Evolutionary conservation across 208 protist genomes (phyloP), one percentile per base, ranked within the genome.

Genomic region (Herpetomonas tarakana): DNA sequence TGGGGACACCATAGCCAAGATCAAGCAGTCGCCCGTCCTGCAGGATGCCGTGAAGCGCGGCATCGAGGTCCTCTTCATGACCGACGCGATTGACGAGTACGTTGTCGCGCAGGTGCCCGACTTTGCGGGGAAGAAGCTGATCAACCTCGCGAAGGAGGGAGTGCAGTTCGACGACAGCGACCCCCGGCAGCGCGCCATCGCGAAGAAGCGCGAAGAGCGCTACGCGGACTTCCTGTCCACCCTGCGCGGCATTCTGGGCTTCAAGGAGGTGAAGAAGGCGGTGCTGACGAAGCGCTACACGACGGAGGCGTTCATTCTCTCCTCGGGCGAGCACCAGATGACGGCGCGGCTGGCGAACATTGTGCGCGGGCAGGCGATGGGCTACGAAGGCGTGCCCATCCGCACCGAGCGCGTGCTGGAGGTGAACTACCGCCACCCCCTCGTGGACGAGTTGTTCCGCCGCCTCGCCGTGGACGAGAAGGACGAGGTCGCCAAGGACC

Each of bases 41-140:
- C 73, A 96, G 76, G 89, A 97, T 52, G 86, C 92, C 18, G 14
- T 80, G 41, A 55, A 70, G 41, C 91, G 88, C 58, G 89, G 73
- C 44, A 61, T 97, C 3, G 93, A 98, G 71, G 93, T 98, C n/a
- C 57, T 98, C 16, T 97, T 81, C 65, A 93, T 99, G 88, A 93
- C 78, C 19, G 98, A 99, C 22, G 85, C 98, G 21, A 97, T 99
- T 50, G 98, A 99, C 74, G 98, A 99, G 83, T 99, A 99, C 68
- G 72, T 96, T 18, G 71, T 99, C 16, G 67, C 68, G 52, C 83
- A 97, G 52, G 49, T 99, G 11, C 79, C 76, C 22, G 97, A 99
- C 62, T 99, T 97, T 74, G 86, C 96, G 0, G 92, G 80, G 21
- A 98, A 99, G 71, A 95, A 98, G 59, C 76, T 99, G 25, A 72